Evolutionary conservation across 2,329 filamentous ascomycete genomes (phyloP), one percentile per base, ranked within the genome.

Genomic region (Decorospora gaudefroyi): DNA sequence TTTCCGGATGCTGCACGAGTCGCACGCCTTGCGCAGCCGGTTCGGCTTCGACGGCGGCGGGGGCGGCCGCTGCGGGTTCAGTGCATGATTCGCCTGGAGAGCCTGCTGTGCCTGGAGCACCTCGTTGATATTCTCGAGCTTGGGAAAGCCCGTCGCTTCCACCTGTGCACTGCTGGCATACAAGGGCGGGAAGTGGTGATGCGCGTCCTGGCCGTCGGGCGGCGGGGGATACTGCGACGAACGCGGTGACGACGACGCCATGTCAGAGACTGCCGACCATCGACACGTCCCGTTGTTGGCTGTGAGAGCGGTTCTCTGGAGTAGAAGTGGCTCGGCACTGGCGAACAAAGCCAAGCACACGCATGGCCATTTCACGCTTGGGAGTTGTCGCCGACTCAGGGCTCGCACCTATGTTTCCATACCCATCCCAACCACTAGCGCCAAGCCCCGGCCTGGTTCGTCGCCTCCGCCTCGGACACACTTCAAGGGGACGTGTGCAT

Each of bases 1-100:
- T 47, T 73, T 73, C 40, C 70, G 67, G 30, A 69, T 70, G 53
- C 69, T 72, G 51, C 70, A 73, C 30, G 70, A 71, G 49, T 73
- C 70, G 59, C 70, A 73, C 18, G 70, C 70, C 38, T 72, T 71
- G 47, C 69, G 61, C 55, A 72, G 42, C 17, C 69, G 59, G 33
- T 70, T 71, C 21, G 65, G 56, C 57, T 69, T 71, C 26, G 55
- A 49, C 37, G 59, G 61, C 35, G 57, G 55, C 36, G 31, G 15
- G 22, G 28, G 40, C 22, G 49, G 41, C n/a, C n/a, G n/a, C n/a
- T n/a, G n/a, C 17, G 47, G 42, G 44, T 52, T 57, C 51, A 69
- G 42, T 34, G 61, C 65, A 45, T 69, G 64, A 35, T 59, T 69
- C 23, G 65, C 65, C 36, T 69, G 67, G 30, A 66, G 59, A 9